These are phyloP conservation scores for Piromyces sp. DNA, from an alignment of 192 early-diverging fungal genomes.

Conservation along the genomic window DNA sequence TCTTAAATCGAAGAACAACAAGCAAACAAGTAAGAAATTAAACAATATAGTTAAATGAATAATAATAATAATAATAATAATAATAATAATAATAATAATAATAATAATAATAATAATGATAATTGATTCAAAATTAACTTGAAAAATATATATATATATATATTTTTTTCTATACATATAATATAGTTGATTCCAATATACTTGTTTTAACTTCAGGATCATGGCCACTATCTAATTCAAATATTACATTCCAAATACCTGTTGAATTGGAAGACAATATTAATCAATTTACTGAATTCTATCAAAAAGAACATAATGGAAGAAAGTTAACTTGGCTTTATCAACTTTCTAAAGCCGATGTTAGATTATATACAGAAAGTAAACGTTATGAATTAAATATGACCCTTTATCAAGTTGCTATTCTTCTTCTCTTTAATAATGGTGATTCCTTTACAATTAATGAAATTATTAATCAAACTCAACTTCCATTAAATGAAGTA, in stretches of 20 bases:
- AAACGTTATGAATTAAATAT: slow-evolving; percentile 64
- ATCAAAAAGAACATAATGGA: slow-evolving; percentile 50
- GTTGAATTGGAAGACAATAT: slow-evolving; percentile 70
- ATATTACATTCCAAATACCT: slow-evolving; percentile 71
- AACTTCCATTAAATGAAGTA: slow-evolving; percentile 32
- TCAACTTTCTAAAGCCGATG: slow-evolving; percentile 67
- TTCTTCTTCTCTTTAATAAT: slow-evolving; percentile 51
- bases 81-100: too few relatives aligned
- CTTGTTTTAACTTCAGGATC: slow-evolving; percentile 73
- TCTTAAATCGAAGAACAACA: slow-evolving; percentile 13
- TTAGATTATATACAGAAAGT: slow-evolving; percentile 43
- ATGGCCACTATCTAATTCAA: slow-evolving; percentile 75
- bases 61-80: too few relatives aligned
- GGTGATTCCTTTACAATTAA: slow-evolving; percentile 16
- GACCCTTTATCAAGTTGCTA: slow-evolving; percentile 47
- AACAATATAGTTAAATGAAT: too few relatives aligned
- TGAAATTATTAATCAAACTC: slow-evolving; percentile 35
- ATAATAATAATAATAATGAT: too few relatives aligned
- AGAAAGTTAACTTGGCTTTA: slow-evolving; percentile 71
- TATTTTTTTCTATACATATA: too few relatives aligned
- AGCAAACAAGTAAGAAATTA: background rate
- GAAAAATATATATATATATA: too few relatives aligned
- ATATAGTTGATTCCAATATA: slow-evolving; percentile 61
- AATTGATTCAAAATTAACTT: too few relatives aligned
- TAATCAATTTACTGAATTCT: slow-evolving; percentile 69